A percentile compares a stretch with the other conserved stretches of the same genome.
Evolutionary conservation across 2,329 filamentous ascomycete species (phyloP).

Genomic region (Blastomyces gilchristii): DNA sequence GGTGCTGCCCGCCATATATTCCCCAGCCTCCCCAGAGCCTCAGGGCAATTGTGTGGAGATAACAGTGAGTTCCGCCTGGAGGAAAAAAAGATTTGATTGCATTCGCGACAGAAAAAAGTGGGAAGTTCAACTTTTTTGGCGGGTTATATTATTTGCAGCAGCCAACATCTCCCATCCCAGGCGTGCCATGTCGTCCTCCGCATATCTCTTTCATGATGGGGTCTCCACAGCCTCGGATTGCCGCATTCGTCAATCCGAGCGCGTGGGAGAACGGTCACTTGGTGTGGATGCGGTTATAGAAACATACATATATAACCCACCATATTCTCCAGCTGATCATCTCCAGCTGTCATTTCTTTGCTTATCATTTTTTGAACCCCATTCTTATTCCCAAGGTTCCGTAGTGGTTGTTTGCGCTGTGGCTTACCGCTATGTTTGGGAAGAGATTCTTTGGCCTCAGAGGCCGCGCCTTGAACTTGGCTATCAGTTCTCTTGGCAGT

Average conservation of each 20-base stretch:
- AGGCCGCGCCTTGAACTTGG: background rate
- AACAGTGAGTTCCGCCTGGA: background rate
- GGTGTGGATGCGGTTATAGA: background rate
- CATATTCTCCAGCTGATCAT: background rate
- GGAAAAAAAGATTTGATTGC: background rate
- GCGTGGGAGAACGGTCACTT: background rate
- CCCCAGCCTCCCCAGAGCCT: background rate
- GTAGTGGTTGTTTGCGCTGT: background rate
- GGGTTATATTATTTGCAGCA: background rate
- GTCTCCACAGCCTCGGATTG: background rate
- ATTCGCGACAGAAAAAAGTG: background rate
- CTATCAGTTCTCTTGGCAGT: constrained; percentile 4
- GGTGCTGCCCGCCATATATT: background rate
- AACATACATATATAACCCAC: background rate
- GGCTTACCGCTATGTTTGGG: background rate
- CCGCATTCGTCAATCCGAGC: background rate
- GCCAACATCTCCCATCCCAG: background rate
- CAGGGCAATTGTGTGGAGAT: background rate
- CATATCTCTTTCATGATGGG: background rate
- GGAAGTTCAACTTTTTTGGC: background rate
- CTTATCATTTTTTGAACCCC: background rate
- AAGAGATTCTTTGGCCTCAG: background rate
- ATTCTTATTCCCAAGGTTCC: background rate
- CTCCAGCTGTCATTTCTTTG: background rate
- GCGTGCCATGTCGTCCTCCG: background rate